A percentile compares a stretch with the other conserved stretches of the same genome.
These are phyloP conservation scores for Apiotrichum sp. DNA, from an alignment of 1,284 basidiomycete species.

Conservation along the genomic window DNA sequence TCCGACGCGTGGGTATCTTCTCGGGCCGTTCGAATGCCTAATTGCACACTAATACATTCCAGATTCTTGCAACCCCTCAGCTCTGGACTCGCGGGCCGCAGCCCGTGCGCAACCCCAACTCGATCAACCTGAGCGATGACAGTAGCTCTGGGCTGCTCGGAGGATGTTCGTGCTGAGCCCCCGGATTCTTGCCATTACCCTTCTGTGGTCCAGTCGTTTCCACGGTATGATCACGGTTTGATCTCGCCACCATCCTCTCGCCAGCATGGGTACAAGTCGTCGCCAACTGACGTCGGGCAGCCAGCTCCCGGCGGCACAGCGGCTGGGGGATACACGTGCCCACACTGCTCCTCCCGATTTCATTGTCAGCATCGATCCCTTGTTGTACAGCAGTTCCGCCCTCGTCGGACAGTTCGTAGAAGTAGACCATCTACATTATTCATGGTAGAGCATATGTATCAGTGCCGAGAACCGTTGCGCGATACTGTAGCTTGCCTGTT, in stretches of 20 bases:
- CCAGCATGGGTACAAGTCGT: too few relatives aligned
- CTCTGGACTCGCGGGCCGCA: constrained; percentile 32
- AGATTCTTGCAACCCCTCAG: constrained; percentile 47
- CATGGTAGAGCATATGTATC: too few relatives aligned
- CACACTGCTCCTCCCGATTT: too few relatives aligned
- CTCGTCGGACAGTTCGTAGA: background rate
- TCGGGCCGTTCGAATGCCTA: background rate
- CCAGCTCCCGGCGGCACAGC: too few relatives aligned
- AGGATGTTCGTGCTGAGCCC: constrained; percentile 18
- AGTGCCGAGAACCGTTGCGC: too few relatives aligned
- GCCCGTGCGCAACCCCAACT: constrained; percentile 8
- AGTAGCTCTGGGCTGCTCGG: constrained; percentile 3
- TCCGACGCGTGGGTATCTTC: constrained; percentile 53
- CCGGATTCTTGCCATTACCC: too few relatives aligned
- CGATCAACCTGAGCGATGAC: constrained; percentile 15
- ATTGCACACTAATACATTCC: background rate
- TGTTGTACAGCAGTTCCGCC: background rate
- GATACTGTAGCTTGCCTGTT: too few relatives aligned
- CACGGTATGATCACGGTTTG: too few relatives aligned
- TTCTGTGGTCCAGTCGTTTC: too few relatives aligned
- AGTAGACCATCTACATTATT: background rate
- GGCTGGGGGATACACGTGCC: too few relatives aligned
- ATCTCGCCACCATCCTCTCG: too few relatives aligned
- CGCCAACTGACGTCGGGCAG: too few relatives aligned
- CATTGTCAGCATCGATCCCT: background rate